Conservation (phyloP, 2,329 filamentous ascomycete species). For the Monilinia vaccinii-corymbosi region DNA sequence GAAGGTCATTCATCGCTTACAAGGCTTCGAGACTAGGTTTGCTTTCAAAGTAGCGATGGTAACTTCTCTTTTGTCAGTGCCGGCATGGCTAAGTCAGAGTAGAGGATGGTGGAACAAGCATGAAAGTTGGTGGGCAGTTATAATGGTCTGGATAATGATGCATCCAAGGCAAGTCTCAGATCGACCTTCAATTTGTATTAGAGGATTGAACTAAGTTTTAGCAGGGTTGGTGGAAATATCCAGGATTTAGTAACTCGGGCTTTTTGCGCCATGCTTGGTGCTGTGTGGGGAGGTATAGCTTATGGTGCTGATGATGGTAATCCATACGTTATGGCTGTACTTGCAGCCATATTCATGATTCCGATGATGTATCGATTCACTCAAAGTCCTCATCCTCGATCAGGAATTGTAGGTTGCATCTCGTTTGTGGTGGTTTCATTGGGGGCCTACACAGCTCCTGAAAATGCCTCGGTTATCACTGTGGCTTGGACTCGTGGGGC, state of each 20-base stretch:
- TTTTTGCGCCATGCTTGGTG: slow-evolving; percentile 41
- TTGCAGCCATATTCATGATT: slow-evolving; percentile 48
- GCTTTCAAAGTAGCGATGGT: slow-evolving; percentile 47
- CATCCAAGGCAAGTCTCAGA: slow-evolving; percentile 35
- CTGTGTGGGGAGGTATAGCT: slow-evolving; percentile 45
- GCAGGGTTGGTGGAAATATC: slow-evolving; percentile 45
- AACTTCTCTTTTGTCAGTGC: slow-evolving; percentile 42
- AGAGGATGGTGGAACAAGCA: slow-evolving; percentile 45
- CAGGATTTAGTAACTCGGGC: slow-evolving; percentile 47
- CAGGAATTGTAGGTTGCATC: slow-evolving; percentile 48
- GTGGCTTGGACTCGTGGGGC: slow-evolving; percentile 41
- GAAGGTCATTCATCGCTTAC: slow-evolving; percentile 41
- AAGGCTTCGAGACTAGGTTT: slow-evolving; percentile 49
- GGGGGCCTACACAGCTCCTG: slow-evolving; percentile 26
- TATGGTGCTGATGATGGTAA: slow-evolving; percentile 43
- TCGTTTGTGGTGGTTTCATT: slow-evolving; percentile 47
- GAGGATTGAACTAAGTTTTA: background rate
- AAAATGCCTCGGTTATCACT: slow-evolving; percentile 30
- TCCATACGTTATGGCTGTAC: slow-evolving; percentile 45
- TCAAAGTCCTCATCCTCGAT: slow-evolving; percentile 46
- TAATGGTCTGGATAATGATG: slow-evolving; percentile 32
- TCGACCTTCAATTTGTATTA: background rate
- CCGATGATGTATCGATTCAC: slow-evolving; percentile 50
- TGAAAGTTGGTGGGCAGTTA: slow-evolving; percentile 50
- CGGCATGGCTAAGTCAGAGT: slow-evolving; percentile 40